These are phyloP conservation scores for Fraxinus dipetala DNA, from an alignment of 305 asterid species.

Conservation along the genomic window DNA sequence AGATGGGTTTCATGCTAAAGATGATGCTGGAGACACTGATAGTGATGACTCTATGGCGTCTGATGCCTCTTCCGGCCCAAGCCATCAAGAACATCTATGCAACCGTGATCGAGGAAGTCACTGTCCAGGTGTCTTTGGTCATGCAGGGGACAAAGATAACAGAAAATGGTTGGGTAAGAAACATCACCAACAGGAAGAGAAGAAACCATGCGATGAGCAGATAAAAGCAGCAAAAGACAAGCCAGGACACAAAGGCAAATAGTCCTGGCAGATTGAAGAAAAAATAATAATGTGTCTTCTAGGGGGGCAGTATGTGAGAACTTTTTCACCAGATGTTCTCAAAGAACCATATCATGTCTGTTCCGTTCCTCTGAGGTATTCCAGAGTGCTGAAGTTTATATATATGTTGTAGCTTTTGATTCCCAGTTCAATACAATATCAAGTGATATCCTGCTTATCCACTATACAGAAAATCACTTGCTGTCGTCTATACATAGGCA, in stretches of 20 bases:
- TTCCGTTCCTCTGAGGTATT: constrained; percentile 19
- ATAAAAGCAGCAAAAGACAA: constrained; percentile 37
- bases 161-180: constrained; percentile 35
- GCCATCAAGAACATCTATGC: constrained; percentile 27
- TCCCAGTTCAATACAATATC: constrained; percentile 30
- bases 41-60: constrained; percentile 94
- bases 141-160: constrained; percentile 33
- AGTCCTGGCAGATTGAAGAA: constrained; percentile 42
- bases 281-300: constrained; percentile 10
- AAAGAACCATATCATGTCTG: not conserved
- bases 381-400: constrained; percentile 23
- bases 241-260: constrained; percentile 34
- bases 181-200: constrained; percentile 31
- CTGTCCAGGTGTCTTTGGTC: constrained; percentile 22
- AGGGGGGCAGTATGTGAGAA: constrained; percentile 4
- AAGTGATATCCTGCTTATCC: constrained; percentile 13
- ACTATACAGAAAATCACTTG: not conserved
- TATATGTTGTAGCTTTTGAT: constrained; percentile 29
- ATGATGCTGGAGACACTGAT: constrained; percentile 31
- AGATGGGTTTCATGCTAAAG: constrained; percentile 27
- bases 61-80: constrained; percentile 84
- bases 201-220: constrained; percentile 29
- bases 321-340: constrained; percentile 8
- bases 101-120: not conserved
- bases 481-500: not conserved